These are phyloP conservation scores for Geosmithia putterillii DNA, from an alignment of 2,329 filamentous ascomycete genomes.

Conservation along the genomic window DNA sequence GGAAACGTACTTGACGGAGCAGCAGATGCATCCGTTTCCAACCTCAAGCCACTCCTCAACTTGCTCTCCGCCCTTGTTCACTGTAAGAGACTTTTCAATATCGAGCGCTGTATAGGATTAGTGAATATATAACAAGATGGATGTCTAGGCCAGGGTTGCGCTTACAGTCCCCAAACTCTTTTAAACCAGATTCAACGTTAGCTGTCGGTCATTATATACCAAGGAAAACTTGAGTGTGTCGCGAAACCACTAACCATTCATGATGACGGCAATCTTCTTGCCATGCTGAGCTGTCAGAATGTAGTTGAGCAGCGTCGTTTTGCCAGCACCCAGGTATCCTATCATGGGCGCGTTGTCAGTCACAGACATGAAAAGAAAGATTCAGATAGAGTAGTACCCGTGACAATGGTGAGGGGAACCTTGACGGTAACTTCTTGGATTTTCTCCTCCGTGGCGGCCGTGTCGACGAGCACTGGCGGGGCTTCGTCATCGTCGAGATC, in stretches of 20 bases:
- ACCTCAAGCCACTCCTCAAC: constrained; percentile 94
- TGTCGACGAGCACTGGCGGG: constrained; percentile 51
- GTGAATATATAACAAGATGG: background rate
- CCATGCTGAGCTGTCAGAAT: constrained; percentile 91
- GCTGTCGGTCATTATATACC: background rate
- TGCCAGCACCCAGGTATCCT: constrained; percentile 93
- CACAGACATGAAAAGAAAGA: background rate
- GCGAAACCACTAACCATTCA: constrained; percentile 52
- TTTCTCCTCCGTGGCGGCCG: constrained; percentile 18
- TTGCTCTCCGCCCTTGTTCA: constrained; percentile 71
- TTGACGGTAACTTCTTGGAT: constrained; percentile 44
- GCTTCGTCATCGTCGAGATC: constrained; percentile 50
- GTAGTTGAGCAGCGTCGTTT: constrained; percentile 91
- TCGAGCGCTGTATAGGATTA: constrained; percentile 52
- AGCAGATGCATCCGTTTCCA: constrained; percentile 95
- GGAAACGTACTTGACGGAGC: constrained; percentile 68
- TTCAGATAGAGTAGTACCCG: constrained; percentile 34
- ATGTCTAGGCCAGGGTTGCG: constrained; percentile 3
- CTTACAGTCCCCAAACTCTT: constrained; percentile 74
- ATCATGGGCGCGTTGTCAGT: background rate
- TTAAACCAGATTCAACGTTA: background rate
- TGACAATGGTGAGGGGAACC: constrained; percentile 78
- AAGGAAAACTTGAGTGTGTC: background rate
- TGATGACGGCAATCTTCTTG: constrained; percentile 94
- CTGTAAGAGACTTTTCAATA: constrained; percentile 90